Evolutionary conservation across 2,329 filamentous ascomycete species (phyloP).

Genomic region (Lecanicillium sp.): DNA sequence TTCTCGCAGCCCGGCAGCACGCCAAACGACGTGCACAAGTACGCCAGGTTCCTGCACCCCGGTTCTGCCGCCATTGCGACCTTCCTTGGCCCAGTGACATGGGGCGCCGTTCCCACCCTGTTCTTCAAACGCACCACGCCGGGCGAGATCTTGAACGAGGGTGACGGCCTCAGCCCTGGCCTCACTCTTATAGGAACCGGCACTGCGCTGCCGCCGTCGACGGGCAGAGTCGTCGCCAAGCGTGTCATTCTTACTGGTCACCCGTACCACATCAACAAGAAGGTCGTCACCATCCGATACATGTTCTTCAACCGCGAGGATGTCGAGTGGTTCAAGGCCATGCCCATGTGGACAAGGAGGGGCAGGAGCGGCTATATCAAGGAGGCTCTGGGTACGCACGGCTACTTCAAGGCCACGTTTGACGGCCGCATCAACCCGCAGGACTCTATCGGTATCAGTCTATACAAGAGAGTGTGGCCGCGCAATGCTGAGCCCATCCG

Average conservation of each 20-base stretch:
- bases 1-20: conserved; percentile 87
- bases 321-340: conserved; percentile 93
- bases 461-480: conserved; percentile 83
- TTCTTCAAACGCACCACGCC: conserved; percentile 65
- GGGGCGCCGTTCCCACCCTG: conserved; percentile 84
- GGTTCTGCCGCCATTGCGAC: conserved; percentile 83
- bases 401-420: conserved; percentile 99
- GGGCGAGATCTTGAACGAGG: conserved; percentile 33
- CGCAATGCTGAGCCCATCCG: conserved; percentile 49
- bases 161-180: conserved; percentile 34
- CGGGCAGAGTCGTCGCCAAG: conserved; percentile 79
- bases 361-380: conserved; percentile 88
- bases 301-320: conserved; percentile 99
- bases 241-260: conserved; percentile 90
- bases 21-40: conserved; percentile 96
- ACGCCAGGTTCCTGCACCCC: conserved; percentile 83
- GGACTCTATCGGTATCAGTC: conserved; percentile 83
- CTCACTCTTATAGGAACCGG: conserved; percentile 78
- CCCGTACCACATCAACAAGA: conserved; percentile 98
- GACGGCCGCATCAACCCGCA: conserved; percentile 94
- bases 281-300: conserved; percentile 91
- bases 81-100: conserved; percentile 84
- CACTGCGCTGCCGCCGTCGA: conserved; percentile 73
- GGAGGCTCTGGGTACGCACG: conserved; percentile 89
- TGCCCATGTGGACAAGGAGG: conserved; percentile 88